A percentile compares a stretch with the other conserved stretches of the same genome.
phyloP scores from a whole-genome alignment of 495 filamentous ascomycete species.

The Venustampulla echinocandica region DNA sequence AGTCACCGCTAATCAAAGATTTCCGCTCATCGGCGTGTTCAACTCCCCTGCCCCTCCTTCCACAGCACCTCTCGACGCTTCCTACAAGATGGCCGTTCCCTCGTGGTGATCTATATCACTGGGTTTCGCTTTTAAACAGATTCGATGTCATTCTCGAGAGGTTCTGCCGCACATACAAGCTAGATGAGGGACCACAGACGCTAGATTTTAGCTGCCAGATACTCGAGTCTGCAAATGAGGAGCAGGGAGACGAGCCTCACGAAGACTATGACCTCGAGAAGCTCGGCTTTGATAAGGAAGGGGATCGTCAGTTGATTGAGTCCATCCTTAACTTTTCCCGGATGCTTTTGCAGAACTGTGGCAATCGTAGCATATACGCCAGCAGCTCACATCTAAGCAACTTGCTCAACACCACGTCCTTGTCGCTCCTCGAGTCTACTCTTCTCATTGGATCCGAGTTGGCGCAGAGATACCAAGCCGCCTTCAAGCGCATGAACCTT shows the following conservation, averaged over 20 bases:
- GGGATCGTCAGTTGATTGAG: conserved; percentile 71
- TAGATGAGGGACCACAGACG: conserved; percentile 73
- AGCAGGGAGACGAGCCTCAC: background rate
- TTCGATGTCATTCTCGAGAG: conserved; percentile 84
- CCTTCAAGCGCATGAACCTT: conserved; percentile 57
- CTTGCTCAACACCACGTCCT: conserved; percentile 76
- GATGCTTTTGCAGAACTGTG: conserved; percentile 85
- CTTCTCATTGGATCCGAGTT: conserved; percentile 73
- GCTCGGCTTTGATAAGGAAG: conserved; percentile 59
- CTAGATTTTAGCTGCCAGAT: conserved; percentile 59
- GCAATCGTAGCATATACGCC: conserved; percentile 90
- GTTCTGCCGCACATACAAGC: conserved; percentile 71
- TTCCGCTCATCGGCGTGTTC: conserved; percentile 62
- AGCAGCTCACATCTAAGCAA: conserved; percentile 82
- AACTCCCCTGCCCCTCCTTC: conserved; percentile 67
- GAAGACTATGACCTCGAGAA: conserved; percentile 29
- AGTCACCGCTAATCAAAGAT: conserved; percentile 80
- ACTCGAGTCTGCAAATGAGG: conserved; percentile 27
- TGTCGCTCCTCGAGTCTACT: conserved; percentile 62
- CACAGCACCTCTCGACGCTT: conserved; percentile 67
- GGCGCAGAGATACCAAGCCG: conserved; percentile 86
- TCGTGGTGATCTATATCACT: conserved; percentile 96
- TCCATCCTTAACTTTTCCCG: conserved; percentile 74
- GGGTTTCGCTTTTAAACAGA: conserved; percentile 89
- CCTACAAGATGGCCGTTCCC: conserved; percentile 89